Base-by-base conservation (phyloP, 2,329 filamentous ascomycete species). In the Arachnopeziza araneosa region DNA sequence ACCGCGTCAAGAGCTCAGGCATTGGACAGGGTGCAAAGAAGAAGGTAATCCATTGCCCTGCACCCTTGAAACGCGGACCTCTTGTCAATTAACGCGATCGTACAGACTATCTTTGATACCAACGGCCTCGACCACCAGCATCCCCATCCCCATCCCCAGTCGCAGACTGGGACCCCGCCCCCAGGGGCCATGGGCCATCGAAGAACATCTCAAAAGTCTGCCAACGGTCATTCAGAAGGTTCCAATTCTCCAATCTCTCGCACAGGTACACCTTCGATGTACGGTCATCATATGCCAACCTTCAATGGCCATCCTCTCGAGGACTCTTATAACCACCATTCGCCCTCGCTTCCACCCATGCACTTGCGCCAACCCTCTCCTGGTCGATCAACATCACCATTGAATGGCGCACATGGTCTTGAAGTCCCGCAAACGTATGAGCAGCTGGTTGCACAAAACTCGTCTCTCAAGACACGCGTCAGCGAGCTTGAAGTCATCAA, bases 401-500 rank as follows among this genome's bases (percentile, higher is more conserved):
- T 82, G 60, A 83, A 85, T 63, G 78, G 77, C 55, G 76, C 82
- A 61, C 86, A 87, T 54, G 81, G 86, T 64, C 78, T 87, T 59
- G 90, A 93, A 60, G 79, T 84, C 4, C 85, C 89, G 0, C 88
- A 91, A 71, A 88, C 87, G 2, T 91, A 91, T 73, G 90, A 96
- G 71, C 87, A 90, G 62, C 82, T 96, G 24, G 79, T 91, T 56
- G 87, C 88, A 1, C 84, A 88, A 63, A 96, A 96, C 73, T 90
- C 90, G 5, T 88, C 87, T 55, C 80, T 98, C n/a, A 96, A 96
- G 77, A 99, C 95, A 0, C 87, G 95, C 50, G 93, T 99, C 36
- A 95, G 88, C 68, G 95, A 99, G 74, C 82, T 99, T 24, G 95
- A 99, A 73, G 84, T 99, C 56, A 97, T 99, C 78, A 97, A 93